A percentile compares a stretch with the other conserved stretches of the same genome.
Conservation (phyloP, 192 early-diverging fungal genomes). For the Podila minutissima region DNA sequence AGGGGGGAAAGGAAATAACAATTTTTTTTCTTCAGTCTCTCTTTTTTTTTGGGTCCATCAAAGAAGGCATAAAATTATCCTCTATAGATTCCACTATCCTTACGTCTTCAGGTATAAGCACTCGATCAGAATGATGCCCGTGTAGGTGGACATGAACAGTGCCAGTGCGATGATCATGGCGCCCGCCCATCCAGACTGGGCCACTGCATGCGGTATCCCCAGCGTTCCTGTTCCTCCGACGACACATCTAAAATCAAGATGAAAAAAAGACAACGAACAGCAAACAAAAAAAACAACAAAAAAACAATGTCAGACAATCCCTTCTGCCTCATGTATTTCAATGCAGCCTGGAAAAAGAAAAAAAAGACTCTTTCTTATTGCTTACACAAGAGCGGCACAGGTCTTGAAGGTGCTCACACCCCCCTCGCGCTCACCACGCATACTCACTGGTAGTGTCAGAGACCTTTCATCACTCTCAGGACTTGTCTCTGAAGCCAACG, state of each 20-base stretch:
- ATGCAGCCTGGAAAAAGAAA: too few relatives aligned
- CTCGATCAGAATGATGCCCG: constrained; percentile 63
- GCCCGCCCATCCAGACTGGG: constrained; percentile 66
- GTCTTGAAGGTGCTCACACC: constrained; percentile 25
- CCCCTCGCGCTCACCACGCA: neutral
- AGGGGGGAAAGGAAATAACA: neutral
- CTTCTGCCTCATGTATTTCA: neutral
- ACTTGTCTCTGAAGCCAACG: neutral
- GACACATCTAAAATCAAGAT: constrained; percentile 53
- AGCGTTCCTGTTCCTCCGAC: constrained; percentile 68
- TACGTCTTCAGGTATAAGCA: constrained; percentile 59
- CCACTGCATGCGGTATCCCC: constrained; percentile 65
- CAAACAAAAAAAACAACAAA: constrained; percentile 1
- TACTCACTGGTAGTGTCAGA: neutral
- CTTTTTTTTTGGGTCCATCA: neutral
- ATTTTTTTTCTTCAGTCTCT: neutral
- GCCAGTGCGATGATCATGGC: constrained; percentile 52
- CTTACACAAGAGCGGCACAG: constrained; percentile 23
- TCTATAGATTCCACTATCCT: neutral
- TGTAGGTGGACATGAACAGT: constrained; percentile 62
- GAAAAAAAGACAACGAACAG: neutral
- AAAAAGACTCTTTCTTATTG: neutral
- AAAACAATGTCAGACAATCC: neutral
- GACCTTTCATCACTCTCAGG: neutral
- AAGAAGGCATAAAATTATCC: neutral